Evolutionary conservation across 2,329 filamentous ascomycete genomes (phyloP).

Genomic region (Talaromyces sp.): DNA sequence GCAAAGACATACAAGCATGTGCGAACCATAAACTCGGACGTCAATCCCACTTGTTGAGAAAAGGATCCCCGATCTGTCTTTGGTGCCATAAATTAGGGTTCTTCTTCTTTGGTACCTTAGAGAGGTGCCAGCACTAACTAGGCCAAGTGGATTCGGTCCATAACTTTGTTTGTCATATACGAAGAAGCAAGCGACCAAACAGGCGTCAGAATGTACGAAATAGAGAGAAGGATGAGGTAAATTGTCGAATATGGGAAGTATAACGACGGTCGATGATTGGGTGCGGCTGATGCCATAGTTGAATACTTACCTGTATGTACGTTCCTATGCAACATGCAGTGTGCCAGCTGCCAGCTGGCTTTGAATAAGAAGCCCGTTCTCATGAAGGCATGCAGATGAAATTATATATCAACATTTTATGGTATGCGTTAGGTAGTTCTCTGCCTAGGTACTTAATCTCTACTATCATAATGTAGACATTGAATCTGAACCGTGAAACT

Average conservation of each 20-base stretch:
- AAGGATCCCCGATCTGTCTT: background rate
- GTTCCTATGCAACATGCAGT: background rate
- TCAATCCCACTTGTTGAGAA: background rate
- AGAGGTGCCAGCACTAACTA: background rate
- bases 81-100: background rate
- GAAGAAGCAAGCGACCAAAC: background rate
- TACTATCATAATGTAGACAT: background rate
- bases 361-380: background rate
- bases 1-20: background rate
- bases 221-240: background rate
- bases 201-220: background rate
- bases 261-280: background rate
- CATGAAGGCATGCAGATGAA: background rate
- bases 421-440: too few relatives aligned
- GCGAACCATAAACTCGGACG: background rate
- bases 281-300: background rate
- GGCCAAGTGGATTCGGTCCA: background rate
- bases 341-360: background rate
- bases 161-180: background rate
- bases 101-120: background rate
- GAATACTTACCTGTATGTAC: background rate
- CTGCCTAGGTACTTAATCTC: too few relatives aligned
- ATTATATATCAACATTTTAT: too few relatives aligned
- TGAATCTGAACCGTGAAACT: background rate
- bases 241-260: background rate